Percentiles rank a stretch among this genome's conserved stretches.
Conservation (phyloP, 2,329 filamentous ascomycete genomes). For the Xylaria digitata region DNA sequence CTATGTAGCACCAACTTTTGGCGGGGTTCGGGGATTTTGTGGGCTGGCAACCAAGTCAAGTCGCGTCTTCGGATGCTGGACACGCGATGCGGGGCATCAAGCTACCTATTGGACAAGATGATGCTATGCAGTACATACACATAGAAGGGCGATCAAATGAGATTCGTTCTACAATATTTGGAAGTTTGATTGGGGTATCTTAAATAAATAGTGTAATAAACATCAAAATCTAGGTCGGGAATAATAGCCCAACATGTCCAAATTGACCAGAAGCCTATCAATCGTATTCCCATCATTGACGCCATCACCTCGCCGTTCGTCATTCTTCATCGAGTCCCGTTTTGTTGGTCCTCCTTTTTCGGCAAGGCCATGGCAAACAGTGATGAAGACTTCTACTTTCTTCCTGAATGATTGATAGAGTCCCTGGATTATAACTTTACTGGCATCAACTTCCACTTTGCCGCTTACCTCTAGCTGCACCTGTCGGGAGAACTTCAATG, state of each 20-base stretch:
- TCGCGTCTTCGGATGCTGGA: constrained; percentile 31
- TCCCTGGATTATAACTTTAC: constrained; percentile 49
- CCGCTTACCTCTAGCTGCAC: constrained; percentile 56
- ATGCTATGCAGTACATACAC: neutral
- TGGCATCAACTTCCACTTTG: constrained; percentile 47
- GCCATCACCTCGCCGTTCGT: constrained; percentile 52
- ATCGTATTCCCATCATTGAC: constrained; percentile 68
- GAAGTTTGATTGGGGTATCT: constrained; percentile 43
- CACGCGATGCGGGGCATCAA: constrained; percentile 41
- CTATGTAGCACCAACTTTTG: constrained; percentile 18
- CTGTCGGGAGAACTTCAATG: constrained; percentile 76
- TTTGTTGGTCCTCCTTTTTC: constrained; percentile 68
- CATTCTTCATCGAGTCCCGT: constrained; percentile 48
- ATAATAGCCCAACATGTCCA: constrained; percentile 80
- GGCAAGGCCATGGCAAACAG: constrained; percentile 73
- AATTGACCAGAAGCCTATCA: constrained; percentile 72
- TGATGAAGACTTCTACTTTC: constrained; percentile 79
- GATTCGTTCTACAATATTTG: neutral
- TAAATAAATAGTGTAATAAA: constrained; percentile 16
- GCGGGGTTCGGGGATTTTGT: constrained; percentile 34
- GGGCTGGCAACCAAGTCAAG: constrained; percentile 20
- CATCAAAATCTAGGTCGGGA: constrained; percentile 46
- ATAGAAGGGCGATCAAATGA: neutral
- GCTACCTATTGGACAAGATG: neutral
- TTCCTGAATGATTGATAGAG: constrained; percentile 76